These are phyloP conservation scores for Aspergillus neoniger DNA, from an alignment of 2,329 filamentous ascomycete species.

Conservation along the genomic window DNA sequence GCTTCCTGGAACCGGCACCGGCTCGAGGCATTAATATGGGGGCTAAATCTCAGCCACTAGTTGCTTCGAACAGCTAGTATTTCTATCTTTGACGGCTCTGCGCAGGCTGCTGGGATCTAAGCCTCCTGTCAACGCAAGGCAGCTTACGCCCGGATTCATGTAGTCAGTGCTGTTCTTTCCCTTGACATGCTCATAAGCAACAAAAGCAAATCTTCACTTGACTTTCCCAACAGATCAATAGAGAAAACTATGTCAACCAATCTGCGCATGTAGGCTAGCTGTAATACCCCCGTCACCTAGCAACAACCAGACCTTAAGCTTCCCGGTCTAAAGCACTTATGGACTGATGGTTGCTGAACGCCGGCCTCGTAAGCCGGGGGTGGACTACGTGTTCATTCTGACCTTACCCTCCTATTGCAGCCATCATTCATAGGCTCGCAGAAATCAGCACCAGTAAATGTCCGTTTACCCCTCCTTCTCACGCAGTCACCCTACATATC, in stretches of 20 bases:
- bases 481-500: conserved; percentile 12
- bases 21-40: conserved; percentile 1
- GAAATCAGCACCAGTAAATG: neutral
- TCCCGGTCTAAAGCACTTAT: neutral
- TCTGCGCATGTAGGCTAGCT: neutral
- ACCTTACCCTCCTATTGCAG: neutral
- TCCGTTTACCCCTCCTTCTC: conserved; percentile 14
- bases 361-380: conserved; percentile 6
- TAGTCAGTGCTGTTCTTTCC: neutral
- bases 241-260: neutral
- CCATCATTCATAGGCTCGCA: conserved; percentile 7
- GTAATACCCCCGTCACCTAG: neutral
- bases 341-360: conserved; percentile 4
- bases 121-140: neutral
- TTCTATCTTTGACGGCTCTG: neutral
- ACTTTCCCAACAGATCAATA: neutral
- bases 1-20: neutral
- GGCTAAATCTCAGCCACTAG: neutral
- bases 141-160: neutral
- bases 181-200: too few relatives aligned
- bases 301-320: neutral
- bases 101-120: neutral
- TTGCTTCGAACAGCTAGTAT: neutral
- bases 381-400: conserved; percentile 4
- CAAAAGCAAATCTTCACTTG: too few relatives aligned